These are phyloP conservation scores for Glarea lozoyensis DNA, from an alignment of 495 filamentous ascomycete genomes.

Conservation along the genomic window DNA sequence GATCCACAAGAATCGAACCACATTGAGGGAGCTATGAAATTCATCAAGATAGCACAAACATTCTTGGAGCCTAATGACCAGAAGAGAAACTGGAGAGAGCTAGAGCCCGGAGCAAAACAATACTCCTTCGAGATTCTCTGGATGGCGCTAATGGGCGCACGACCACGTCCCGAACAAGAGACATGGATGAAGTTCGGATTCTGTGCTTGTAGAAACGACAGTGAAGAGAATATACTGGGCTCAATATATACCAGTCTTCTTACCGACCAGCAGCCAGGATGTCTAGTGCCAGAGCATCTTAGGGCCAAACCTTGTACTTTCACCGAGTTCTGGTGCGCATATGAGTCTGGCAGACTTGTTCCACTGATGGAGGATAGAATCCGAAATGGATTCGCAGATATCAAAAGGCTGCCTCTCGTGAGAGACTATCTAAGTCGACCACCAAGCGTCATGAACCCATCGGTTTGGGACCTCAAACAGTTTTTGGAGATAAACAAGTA, in stretches of 20 bases:
- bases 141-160: conserved; percentile 8
- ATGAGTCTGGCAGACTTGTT: conserved; percentile 24
- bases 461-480: conserved; percentile 26
- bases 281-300: conserved; percentile 19
- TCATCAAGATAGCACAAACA: conserved; percentile 23
- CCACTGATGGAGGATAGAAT: conserved; percentile 27
- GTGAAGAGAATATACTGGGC: conserved; percentile 21
- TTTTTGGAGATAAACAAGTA: conserved; percentile 22
- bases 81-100: conserved; percentile 17
- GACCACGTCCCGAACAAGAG: conserved; percentile 18
- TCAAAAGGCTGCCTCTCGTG: conserved; percentile 20
- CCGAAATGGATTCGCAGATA: conserved; percentile 4
- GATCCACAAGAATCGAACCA: conserved; percentile 15
- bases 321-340: conserved; percentile 26
- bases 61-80: conserved; percentile 24
- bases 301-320: conserved; percentile 21
- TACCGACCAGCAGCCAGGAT: conserved; percentile 14
- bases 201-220: conserved; percentile 20
- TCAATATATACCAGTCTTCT: conserved; percentile 23
- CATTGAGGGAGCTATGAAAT: conserved; percentile 10
- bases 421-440: conserved; percentile 22
- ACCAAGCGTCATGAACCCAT: conserved; percentile 15
- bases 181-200: conserved; percentile 25
- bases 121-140: conserved; percentile 16
- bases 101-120: conserved; percentile 23